Evolutionary conservation across 2,329 filamentous ascomycete species (phyloP), one percentile per base, ranked within the genome.

Genomic region (Dryadomyces quercivorus): DNA sequence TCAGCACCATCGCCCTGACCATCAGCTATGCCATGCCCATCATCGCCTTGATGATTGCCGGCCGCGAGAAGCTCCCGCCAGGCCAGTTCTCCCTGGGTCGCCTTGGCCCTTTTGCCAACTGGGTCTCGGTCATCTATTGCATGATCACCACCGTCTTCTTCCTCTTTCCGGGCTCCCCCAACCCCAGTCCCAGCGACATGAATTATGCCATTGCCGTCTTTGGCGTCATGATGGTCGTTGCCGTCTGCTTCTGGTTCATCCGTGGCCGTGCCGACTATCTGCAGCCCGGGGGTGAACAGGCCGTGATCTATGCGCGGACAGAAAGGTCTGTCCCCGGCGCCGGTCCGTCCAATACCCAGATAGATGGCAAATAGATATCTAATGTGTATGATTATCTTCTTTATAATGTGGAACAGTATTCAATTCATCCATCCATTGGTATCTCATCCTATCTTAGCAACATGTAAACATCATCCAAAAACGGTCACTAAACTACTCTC

Each of bases 51-150:
- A n/a, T 54, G 43, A 18, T 53, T 2, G 2, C 12, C 3, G 16
- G 18, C 48, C 55, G 51, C 22, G 31, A 20, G 13, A n/a, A 16
- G 2, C 22, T 31, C 2, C 38, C 53, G 8, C 31, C 51, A 7
- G 44, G 3, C 4, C 16, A 36, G 15, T 66, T 80, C 1, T 74
- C 76, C 0, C 65, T 72, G 0, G 72, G 69, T 36, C 50, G 53
- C 15, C 9, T 51, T 10, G 58, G 57, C 3, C 56, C 51, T 16
- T 3, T 56, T 10, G 53, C 46, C 53, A 59, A 59, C 55, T 53
- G 52, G 52, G 53, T 59, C 3, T 46, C 58, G 5, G 38, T 58
- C 20, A 34, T 59, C 46, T 59, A 58, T 50, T 56, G 53, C 53
- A 46, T 49, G 43, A 55, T 59, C 45, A 59, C 58, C 2, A 56